A percentile compares a stretch with the other conserved stretches of the same genome.
phyloP scores from a whole-genome alignment of 2,329 filamentous ascomycete species.

The Hymenoscyphus repandus region DNA sequence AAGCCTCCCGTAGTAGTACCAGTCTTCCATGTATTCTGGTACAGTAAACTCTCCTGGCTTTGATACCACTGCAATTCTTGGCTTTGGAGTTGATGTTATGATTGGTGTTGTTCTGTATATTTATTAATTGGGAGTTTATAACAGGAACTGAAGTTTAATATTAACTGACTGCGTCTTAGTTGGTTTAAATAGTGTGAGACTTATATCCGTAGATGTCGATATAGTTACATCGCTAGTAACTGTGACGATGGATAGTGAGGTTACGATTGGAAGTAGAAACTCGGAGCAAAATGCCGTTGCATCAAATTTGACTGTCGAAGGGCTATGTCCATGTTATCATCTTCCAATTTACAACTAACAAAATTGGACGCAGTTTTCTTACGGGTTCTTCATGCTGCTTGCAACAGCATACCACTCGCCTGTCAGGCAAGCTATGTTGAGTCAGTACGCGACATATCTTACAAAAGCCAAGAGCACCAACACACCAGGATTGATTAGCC shows the following conservation, averaged over 20 bases:
- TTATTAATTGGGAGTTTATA: not conserved
- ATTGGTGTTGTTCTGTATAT: not conserved
- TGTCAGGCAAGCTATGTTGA: constrained; percentile 8
- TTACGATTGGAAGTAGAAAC: constrained; percentile 10
- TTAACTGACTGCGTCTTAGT: not conserved
- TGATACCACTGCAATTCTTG: not conserved
- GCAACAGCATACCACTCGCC: constrained; percentile 13
- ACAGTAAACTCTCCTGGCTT: constrained; percentile 10
- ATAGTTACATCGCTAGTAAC: constrained; percentile 8
- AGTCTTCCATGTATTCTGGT: constrained; percentile 9
- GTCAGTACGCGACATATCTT: not conserved
- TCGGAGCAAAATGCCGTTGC: constrained; percentile 13
- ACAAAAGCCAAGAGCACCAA: too few relatives aligned
- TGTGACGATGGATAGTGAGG: constrained; percentile 6
- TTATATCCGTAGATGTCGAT: constrained; percentile 4
- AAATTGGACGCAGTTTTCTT: not conserved
- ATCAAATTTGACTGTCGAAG: constrained; percentile 6
- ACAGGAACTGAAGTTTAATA: not conserved
- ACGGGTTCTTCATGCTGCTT: constrained; percentile 16
- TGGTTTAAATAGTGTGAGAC: constrained; percentile 5
- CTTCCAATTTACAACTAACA: not conserved
- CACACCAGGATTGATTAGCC: constrained; percentile 7
- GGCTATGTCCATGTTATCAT: not conserved
- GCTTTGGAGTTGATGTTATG: not conserved
- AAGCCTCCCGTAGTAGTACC: constrained; percentile 14